These are phyloP conservation scores for Puccinia polysora DNA, from an alignment of 1,284 basidiomycete species.

Conservation along the genomic window DNA sequence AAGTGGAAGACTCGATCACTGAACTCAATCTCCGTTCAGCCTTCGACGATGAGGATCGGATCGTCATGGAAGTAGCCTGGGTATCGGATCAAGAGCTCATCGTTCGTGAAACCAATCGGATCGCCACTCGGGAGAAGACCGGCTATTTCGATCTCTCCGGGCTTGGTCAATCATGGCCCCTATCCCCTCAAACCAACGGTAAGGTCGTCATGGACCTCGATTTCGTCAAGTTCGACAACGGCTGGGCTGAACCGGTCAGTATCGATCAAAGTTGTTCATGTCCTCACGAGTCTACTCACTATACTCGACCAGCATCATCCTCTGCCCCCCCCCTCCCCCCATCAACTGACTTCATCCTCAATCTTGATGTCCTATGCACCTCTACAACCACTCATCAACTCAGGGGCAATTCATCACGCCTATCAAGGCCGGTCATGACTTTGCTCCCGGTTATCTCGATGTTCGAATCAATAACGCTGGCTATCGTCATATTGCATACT, in stretches of 20 bases:
- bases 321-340: neutral
- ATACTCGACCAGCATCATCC: neutral
- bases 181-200: slow-evolving; percentile 55
- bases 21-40: slow-evolving; percentile 66
- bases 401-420: slow-evolving; percentile 44
- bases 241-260: slow-evolving; percentile 74
- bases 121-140: slow-evolving; percentile 71
- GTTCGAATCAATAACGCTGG: slow-evolving; percentile 73
- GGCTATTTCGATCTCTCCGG: slow-evolving; percentile 65
- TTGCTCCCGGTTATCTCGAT: slow-evolving; percentile 69
- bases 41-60: slow-evolving; percentile 62
- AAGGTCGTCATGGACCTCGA: slow-evolving; percentile 69
- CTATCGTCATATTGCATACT: slow-evolving; percentile 83
- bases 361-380: no score
- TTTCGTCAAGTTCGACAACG: slow-evolving; percentile 70
- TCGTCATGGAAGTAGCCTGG: slow-evolving; percentile 82
- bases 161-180: neutral
- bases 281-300: slow-evolving; percentile 2
- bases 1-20: slow-evolving; percentile 56
- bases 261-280: neutral
- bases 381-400: neutral
- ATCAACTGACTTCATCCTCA: no score
- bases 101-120: slow-evolving; percentile 78
- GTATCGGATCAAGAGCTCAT: slow-evolving; percentile 70
- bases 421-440: slow-evolving; percentile 14